Evolutionary conservation across 306 rosid genomes (phyloP).

Genomic region (Citrullus mucosospermus): DNA sequence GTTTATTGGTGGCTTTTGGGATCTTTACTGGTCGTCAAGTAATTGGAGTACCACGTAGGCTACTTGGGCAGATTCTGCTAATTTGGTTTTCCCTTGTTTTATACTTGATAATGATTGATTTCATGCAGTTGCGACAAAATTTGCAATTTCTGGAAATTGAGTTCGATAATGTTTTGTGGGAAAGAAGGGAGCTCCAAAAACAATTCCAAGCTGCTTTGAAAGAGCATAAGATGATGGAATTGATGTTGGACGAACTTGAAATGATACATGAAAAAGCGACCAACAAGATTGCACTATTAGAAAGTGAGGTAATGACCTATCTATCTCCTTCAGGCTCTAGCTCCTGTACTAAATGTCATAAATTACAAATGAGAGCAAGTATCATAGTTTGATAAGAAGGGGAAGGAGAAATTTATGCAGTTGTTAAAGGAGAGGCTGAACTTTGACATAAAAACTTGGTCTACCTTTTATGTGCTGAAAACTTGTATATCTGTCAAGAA

Average conservation of each 20-base stretch:
- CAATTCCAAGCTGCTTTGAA: conserved; percentile 37
- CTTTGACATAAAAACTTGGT: neutral
- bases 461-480: neutral
- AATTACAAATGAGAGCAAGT: neutral
- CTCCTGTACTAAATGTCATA: neutral
- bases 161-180: conserved; percentile 41
- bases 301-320: conserved; percentile 34
- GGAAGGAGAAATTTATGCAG: neutral
- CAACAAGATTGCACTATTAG: conserved; percentile 43
- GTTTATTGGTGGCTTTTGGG: neutral
- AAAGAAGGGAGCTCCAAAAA: conserved; percentile 36
- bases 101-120: neutral
- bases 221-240: conserved; percentile 58
- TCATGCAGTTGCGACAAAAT: conserved; percentile 42
- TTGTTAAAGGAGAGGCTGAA: neutral
- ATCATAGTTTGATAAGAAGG: neutral
- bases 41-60: neutral
- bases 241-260: conserved; percentile 53
- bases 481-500: neutral
- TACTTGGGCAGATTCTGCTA: neutral
- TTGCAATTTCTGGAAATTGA: conserved; percentile 34
- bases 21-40: neutral
- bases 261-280: conserved; percentile 59
- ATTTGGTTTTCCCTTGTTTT: neutral
- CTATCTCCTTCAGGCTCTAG: neutral